These are phyloP conservation scores for Tarenaya hassleriana DNA, from an alignment of 345 rosid species.

Conservation along the genomic window DNA sequence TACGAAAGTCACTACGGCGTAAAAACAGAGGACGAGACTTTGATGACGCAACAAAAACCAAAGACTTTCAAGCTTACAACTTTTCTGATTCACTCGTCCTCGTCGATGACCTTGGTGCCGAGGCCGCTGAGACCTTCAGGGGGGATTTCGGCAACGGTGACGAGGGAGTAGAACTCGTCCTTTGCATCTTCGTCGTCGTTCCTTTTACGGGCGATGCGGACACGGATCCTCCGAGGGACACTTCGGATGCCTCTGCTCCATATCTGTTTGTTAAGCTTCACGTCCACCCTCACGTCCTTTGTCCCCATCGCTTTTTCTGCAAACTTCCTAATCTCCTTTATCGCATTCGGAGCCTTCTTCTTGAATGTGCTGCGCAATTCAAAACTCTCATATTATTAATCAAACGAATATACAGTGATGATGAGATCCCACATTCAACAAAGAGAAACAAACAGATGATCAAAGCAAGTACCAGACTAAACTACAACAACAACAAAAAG, in stretches of 20 bases:
- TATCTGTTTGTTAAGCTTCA: slow-evolving; percentile 71
- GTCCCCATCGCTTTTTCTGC: slow-evolving; percentile 75
- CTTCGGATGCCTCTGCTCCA: slow-evolving; percentile 85
- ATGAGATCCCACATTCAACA: no score
- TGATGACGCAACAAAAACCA: not conserved
- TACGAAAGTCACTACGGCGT: no score
- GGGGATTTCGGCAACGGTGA: slow-evolving; percentile 56
- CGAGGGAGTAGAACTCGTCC: slow-evolving; percentile 73
- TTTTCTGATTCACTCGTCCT: slow-evolving; percentile 38
- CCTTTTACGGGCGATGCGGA: slow-evolving; percentile 70
- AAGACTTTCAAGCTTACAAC: slow-evolving; percentile 22
- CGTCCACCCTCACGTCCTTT: slow-evolving; percentile 64
- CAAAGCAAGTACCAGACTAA: no score
- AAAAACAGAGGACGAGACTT: no score
- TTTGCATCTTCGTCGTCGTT: slow-evolving; percentile 81
- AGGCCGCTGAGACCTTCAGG: slow-evolving; percentile 53
- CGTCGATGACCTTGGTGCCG: slow-evolving; percentile 64
- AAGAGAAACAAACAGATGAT: no score
- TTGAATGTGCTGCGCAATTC: slow-evolving; percentile 85
- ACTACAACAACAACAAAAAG: no score
- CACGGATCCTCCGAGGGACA: slow-evolving; percentile 69
- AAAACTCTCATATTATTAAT: no score
- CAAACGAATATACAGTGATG: no score
- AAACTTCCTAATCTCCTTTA: slow-evolving; percentile 75
- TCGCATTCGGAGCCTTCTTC: slow-evolving; percentile 89